phyloP scores from a whole-genome alignment of 2,329 filamentous ascomycete genomes.

The Colletotrichum acutatum region DNA sequence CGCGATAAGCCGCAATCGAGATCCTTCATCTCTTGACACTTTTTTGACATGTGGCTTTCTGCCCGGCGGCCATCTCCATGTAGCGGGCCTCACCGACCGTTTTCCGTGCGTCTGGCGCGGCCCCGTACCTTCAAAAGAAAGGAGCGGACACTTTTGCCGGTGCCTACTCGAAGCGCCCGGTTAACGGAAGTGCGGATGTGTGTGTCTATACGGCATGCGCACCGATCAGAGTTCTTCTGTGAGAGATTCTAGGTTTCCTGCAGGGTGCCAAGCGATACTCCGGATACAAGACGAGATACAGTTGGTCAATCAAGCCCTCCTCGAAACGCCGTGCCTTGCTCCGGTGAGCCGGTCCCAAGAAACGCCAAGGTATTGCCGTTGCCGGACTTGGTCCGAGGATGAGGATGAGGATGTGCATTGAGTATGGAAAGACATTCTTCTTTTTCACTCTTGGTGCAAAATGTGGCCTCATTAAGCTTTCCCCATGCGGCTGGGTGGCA shows the following conservation, averaged over 20 bases:
- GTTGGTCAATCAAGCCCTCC: constrained; percentile 20
- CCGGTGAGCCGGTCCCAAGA: neutral
- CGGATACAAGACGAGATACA: neutral
- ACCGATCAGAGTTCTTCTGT: neutral
- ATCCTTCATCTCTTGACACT: neutral
- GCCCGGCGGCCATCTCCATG: neutral
- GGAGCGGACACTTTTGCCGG: neutral
- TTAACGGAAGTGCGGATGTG: neutral
- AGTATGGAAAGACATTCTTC: neutral
- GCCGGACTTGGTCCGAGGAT: constrained; percentile 11
- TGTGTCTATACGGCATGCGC: neutral
- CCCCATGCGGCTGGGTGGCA: neutral
- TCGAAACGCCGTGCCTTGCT: constrained; percentile 11
- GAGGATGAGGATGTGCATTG: too few species aligned
- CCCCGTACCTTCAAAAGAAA: constrained; percentile 11
- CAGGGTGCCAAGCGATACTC: neutral
- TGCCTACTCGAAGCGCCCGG: neutral
- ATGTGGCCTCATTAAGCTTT: neutral
- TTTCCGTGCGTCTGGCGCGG: constrained; percentile 22
- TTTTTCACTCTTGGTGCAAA: neutral
- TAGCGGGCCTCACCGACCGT: neutral
- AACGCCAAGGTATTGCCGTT: constrained; percentile 12
- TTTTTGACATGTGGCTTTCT: constrained; percentile 16
- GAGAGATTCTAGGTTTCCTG: neutral
- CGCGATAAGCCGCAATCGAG: constrained; percentile 29